Conservation (phyloP, 148 eudicot species). For the Chenopodium album region DNA sequence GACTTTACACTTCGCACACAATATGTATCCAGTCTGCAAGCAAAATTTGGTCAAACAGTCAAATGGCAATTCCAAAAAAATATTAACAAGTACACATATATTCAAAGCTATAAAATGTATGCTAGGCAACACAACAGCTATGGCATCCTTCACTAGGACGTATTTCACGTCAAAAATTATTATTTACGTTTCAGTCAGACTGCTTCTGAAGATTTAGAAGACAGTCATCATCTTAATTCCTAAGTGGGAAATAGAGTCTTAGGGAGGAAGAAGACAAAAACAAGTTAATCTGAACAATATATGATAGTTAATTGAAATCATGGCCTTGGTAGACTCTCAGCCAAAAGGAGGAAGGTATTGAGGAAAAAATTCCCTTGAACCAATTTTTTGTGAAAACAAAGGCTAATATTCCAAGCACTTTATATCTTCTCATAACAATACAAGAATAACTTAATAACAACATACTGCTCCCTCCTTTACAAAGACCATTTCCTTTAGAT, state of each 20-base stretch:
- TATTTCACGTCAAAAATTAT: not conserved
- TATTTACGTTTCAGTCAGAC: not conserved
- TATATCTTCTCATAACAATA: not conserved
- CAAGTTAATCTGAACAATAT: not conserved
- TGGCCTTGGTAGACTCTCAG: not conserved
- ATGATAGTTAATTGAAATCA: not conserved
- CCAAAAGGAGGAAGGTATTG: not conserved
- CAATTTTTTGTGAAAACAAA: not conserved
- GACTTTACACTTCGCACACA: constrained; percentile 89
- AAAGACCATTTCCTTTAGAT: not conserved
- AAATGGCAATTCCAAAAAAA: not conserved
- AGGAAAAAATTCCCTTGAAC: not conserved
- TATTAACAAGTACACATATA: not conserved
- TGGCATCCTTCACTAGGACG: not conserved
- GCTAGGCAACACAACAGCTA: not conserved
- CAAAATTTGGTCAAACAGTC: constrained; percentile 6
- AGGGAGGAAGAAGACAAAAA: not conserved
- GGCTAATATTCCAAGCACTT: not conserved
- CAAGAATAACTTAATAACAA: not conserved
- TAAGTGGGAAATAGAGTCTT: not conserved
- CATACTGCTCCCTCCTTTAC: not conserved
- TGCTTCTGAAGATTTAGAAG: not conserved
- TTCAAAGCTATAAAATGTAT: not conserved
- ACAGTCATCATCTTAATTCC: not conserved
- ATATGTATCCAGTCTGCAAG: constrained; percentile 64